phyloP scores from a whole-genome alignment of 768 basidiomycete genomes.

The Thelephora aurantiotincta region DNA sequence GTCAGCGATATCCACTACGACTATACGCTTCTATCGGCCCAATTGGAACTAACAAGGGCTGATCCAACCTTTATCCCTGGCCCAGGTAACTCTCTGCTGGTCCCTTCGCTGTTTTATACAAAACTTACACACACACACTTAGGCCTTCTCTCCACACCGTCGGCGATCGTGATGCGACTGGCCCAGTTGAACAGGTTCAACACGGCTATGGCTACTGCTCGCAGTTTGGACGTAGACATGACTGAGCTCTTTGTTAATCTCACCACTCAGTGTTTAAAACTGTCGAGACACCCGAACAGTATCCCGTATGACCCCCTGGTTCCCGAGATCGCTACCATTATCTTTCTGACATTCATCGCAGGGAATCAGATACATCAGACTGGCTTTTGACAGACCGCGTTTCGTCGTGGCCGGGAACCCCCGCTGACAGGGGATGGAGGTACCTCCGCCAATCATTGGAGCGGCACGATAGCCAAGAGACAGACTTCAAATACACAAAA shows the following conservation, averaged over 20 bases:
- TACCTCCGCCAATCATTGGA: constrained; percentile 73
- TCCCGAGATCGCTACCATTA: too few species aligned
- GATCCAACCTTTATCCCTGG: constrained; percentile 49
- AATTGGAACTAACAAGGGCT: constrained; percentile 56
- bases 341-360: constrained; percentile 15
- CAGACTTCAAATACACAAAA: constrained; percentile 66
- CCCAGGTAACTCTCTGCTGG: constrained; percentile 38
- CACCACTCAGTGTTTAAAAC: constrained; percentile 63
- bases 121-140: constrained; percentile 3
- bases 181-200: constrained; percentile 71
- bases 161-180: constrained; percentile 62
- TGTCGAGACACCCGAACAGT: constrained; percentile 48
- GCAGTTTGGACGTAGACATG: constrained; percentile 73
- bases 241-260: constrained; percentile 70
- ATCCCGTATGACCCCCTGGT: constrained; percentile 31
- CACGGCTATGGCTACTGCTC: constrained; percentile 63
- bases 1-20: constrained; percentile 71
- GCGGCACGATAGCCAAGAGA: constrained; percentile 59
- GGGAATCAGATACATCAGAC: constrained; percentile 56
- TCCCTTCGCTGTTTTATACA: constrained; percentile 4
- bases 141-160: constrained; percentile 40
- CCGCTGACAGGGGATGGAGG: constrained; percentile 73
- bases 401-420: constrained; percentile 71
- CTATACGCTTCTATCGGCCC: constrained; percentile 61
- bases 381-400: constrained; percentile 80